phyloP scores from a whole-genome alignment of 352 stramenopile species.

The Discostella stelligera region DNA sequence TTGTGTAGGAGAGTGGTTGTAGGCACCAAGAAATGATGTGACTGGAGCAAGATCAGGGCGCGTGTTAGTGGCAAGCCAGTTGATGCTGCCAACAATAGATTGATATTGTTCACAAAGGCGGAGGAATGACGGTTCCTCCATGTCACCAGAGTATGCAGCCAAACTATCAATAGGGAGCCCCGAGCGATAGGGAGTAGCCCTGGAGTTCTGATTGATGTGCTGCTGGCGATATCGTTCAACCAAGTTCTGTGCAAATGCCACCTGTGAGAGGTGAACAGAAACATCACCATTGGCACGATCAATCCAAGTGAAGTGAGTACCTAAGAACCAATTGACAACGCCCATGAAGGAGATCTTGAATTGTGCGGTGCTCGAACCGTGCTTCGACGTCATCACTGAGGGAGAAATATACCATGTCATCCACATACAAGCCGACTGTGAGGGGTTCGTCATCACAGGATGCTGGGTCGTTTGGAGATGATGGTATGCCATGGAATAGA shows the following conservation, averaged over 20 bases:
- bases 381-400: slow-evolving; percentile 19
- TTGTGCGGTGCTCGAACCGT: slow-evolving; percentile 14
- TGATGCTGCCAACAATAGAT: no score
- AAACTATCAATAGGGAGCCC: slow-evolving; percentile 40
- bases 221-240: slow-evolving; percentile 14
- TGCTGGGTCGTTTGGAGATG: not conserved
- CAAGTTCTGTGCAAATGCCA: slow-evolving; percentile 17
- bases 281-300: not conserved
- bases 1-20: no score
- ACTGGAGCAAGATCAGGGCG: no score
- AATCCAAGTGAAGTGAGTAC: slow-evolving; percentile 34
- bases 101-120: not conserved
- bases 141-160: slow-evolving; percentile 12
- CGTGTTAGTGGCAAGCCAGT: no score
- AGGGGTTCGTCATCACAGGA: not conserved
- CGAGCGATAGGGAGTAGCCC: slow-evolving; percentile 37
- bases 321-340: slow-evolving; percentile 37
- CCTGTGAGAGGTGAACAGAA: slow-evolving; percentile 29
- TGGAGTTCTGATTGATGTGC: not conserved
- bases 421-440: slow-evolving; percentile 33
- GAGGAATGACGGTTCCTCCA: not conserved
- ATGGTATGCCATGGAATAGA: slow-evolving; percentile 14
- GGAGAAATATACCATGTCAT: slow-evolving; percentile 51
- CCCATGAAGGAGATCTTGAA: slow-evolving; percentile 53
- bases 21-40: no score